A percentile compares a stretch with the other conserved stretches of the same genome.
Evolutionary conservation across 2,329 filamentous ascomycete genomes (phyloP).

Genomic region (Apiospora phragmitis): DNA sequence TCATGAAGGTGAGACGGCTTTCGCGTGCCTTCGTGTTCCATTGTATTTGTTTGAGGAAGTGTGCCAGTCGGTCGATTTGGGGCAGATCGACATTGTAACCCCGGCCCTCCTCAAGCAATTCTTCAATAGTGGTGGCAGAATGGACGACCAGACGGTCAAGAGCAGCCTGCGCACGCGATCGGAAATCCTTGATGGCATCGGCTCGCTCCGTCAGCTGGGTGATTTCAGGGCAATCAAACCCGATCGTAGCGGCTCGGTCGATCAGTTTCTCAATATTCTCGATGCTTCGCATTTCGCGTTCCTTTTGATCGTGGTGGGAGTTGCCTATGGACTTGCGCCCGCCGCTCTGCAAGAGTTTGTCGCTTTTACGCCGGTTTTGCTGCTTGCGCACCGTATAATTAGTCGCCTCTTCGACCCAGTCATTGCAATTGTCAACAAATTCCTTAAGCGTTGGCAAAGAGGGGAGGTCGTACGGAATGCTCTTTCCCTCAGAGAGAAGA

Average conservation of each 20-base stretch:
- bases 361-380: conserved; percentile 93
- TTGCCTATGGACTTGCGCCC: conserved; percentile 66
- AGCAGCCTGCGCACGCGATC: conserved; percentile 69
- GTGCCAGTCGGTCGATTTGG: conserved; percentile 80
- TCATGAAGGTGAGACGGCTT: conserved; percentile 64
- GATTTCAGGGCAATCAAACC: conserved; percentile 93
- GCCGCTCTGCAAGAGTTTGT: conserved; percentile 79
- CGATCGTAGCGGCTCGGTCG: conserved; percentile 78
- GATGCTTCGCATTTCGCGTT: conserved; percentile 84
- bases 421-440: conserved; percentile 95
- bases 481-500: conserved; percentile 89
- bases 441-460: conserved; percentile 79
- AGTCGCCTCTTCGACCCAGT: conserved; percentile 96
- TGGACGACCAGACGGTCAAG: conserved; percentile 66
- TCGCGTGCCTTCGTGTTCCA: conserved; percentile 81
- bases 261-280: conserved; percentile 86
- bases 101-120: conserved; percentile 85
- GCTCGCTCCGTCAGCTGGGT: conserved; percentile 81
- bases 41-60: conserved; percentile 78
- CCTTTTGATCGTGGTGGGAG: conserved; percentile 68
- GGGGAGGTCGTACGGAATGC: conserved; percentile 86
- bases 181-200: conserved; percentile 81
- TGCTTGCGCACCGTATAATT: conserved; percentile 97
- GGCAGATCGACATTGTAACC: conserved; percentile 89
- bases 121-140: conserved; percentile 76